These are phyloP conservation scores for Bryum argenteum DNA, from an alignment of 225 moss, liverwort and hornwort genomes.

Conservation along the genomic window DNA sequence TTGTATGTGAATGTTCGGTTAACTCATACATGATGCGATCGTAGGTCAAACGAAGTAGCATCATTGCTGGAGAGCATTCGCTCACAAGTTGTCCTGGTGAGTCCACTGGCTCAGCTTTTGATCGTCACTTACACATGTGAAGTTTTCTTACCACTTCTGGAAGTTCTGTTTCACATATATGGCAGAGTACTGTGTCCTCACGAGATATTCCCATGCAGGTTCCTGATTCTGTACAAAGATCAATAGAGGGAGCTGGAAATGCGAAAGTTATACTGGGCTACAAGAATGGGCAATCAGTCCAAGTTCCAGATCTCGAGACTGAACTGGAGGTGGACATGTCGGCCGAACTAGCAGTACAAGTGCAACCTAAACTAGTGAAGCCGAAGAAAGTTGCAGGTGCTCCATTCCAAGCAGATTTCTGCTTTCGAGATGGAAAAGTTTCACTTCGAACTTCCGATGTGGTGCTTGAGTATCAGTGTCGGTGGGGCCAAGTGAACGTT, in stretches of 20 bases:
- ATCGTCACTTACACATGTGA: not conserved
- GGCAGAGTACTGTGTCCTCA: not conserved
- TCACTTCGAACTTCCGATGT: slow-evolving; percentile 49
- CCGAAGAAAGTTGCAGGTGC: slow-evolving; percentile 74
- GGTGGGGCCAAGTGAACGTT: slow-evolving; percentile 80
- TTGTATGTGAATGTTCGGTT: not conserved
- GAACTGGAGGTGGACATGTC: slow-evolving; percentile 79
- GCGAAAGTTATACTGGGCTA: slow-evolving; percentile 38
- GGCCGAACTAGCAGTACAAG: slow-evolving; percentile 80
- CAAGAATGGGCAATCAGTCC: slow-evolving; percentile 46
- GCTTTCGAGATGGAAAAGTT: slow-evolving; percentile 68
- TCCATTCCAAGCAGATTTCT: slow-evolving; percentile 71
- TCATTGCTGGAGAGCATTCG: slow-evolving; percentile 66
- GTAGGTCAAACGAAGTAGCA: slow-evolving; percentile 68
- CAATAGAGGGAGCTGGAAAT: slow-evolving; percentile 33
- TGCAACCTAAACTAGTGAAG: slow-evolving; percentile 74
- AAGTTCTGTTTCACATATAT: not conserved
- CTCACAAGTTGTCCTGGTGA: slow-evolving; percentile 59
- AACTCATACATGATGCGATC: slow-evolving; percentile 17
- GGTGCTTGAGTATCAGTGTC: slow-evolving; percentile 49
- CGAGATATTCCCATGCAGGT: slow-evolving; percentile 46
- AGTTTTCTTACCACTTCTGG: not conserved
- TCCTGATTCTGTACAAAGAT: slow-evolving; percentile 44
- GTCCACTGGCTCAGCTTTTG: slow-evolving; percentile 11
- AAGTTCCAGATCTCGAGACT: slow-evolving; percentile 48